phyloP scores from a whole-genome alignment of 352 stramenopile species.

The Phytopythium aichiense region DNA sequence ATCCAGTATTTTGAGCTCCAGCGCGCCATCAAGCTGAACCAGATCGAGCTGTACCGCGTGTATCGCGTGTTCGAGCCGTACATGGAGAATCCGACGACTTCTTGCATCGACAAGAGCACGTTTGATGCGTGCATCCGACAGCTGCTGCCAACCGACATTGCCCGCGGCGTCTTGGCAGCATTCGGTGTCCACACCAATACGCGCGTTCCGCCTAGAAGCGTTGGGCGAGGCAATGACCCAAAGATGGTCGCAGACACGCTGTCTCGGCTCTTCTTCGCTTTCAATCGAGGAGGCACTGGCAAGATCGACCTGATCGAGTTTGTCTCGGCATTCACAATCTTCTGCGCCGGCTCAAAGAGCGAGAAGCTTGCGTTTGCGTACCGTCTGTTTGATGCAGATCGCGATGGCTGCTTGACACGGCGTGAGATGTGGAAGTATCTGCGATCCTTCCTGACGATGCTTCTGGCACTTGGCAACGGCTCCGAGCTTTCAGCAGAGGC shows the following conservation, averaged over 20 bases:
- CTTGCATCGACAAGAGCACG: conserved; percentile 75
- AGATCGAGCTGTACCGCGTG: conserved; percentile 58
- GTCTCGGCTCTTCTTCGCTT: conserved; percentile 81
- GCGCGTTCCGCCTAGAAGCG: conserved; percentile 49
- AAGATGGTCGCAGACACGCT: conserved; percentile 79
- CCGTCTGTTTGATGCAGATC: conserved; percentile 89
- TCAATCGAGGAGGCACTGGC: conserved; percentile 78
- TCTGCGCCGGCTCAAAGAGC: conserved; percentile 94
- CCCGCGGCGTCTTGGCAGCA: conserved; percentile 43
- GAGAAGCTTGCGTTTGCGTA: conserved; percentile 92
- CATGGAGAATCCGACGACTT: conserved; percentile 43
- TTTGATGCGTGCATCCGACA: conserved; percentile 72
- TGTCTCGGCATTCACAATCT: conserved; percentile 91
- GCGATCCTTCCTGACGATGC: conserved; percentile 92
- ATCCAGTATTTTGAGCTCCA: conserved; percentile 82
- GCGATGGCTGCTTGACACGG: conserved; percentile 87
- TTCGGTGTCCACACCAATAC: conserved; percentile 65
- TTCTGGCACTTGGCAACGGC: conserved; percentile 92
- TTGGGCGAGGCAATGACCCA: conserved; percentile 57
- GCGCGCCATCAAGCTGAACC: conserved; percentile 62
- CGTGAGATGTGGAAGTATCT: conserved; percentile 92
- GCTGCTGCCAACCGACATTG: conserved; percentile 52
- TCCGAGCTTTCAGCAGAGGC: conserved; percentile 76
- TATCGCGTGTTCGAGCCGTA: conserved; percentile 75
- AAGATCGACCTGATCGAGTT: conserved; percentile 90